These are phyloP conservation scores for Cryptosporidium sp. DNA, from an alignment of 169 alveolate genomes.

Conservation along the genomic window DNA sequence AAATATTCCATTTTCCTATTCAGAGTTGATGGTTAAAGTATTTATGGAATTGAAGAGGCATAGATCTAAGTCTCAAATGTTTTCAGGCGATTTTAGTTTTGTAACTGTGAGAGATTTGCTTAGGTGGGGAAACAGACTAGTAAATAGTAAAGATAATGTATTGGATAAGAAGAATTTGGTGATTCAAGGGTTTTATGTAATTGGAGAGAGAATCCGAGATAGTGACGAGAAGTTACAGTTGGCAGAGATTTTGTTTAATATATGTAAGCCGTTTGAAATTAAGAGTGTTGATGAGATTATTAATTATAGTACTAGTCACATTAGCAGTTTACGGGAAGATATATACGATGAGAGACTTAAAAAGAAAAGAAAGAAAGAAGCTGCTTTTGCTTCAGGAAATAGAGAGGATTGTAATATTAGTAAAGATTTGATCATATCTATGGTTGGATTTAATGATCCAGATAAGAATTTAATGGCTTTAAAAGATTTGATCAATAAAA, in stretches of 20 bases:
- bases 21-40: slow-evolving; percentile 92
- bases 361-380: slow-evolving; percentile 15
- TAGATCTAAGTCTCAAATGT: slow-evolving; percentile 86
- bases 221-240: slow-evolving; percentile 88
- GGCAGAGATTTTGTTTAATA: slow-evolving; percentile 82
- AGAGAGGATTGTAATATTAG: neutral
- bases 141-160: slow-evolving; percentile 17
- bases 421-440: neutral
- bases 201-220: slow-evolving; percentile 94
- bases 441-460: neutral
- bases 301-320: slow-evolving; percentile 1
- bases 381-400: neutral
- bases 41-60: slow-evolving; percentile 90
- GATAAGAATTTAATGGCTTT: neutral
- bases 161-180: slow-evolving; percentile 85
- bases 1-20: slow-evolving; percentile 92
- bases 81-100: slow-evolving; percentile 85
- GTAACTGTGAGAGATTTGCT: slow-evolving; percentile 98
- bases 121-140: slow-evolving; percentile 96
- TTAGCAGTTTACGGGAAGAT: neutral
- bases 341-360: neutral
- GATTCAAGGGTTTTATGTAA: slow-evolving; percentile 91
- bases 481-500: neutral
- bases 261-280: slow-evolving; percentile 40
- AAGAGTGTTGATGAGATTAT: slow-evolving; percentile 14